These are phyloP conservation scores for Calocybe gangraenosa DNA, from an alignment of 768 basidiomycete genomes.

Conservation along the genomic window DNA sequence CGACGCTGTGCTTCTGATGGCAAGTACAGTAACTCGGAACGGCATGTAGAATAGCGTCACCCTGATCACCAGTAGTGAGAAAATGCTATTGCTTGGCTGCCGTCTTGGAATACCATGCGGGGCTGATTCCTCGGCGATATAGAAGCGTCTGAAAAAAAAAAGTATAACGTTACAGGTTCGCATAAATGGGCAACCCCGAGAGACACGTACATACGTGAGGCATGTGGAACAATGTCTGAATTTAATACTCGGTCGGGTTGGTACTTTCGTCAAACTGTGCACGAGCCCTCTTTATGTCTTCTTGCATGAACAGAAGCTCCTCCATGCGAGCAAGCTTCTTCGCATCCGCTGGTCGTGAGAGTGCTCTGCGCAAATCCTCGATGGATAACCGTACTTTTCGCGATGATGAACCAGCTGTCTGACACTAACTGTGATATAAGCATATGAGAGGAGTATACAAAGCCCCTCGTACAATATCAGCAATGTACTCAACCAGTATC, in stretches of 20 bases:
- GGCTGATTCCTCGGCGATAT: constrained; percentile 7
- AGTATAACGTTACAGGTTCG: not conserved
- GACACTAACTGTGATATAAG: constrained; percentile 46
- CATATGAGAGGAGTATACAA: constrained; percentile 7
- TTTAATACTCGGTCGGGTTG: constrained; percentile 42
- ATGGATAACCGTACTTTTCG: constrained; percentile 75
- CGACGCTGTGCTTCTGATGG: constrained; percentile 2
- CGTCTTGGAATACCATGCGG: not conserved
- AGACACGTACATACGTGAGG: constrained; percentile 4
- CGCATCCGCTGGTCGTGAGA: constrained; percentile 83
- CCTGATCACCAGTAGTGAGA: not conserved
- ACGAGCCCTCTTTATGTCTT: constrained; percentile 86
- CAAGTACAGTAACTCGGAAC: not conserved
- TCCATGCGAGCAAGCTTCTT: constrained; percentile 93
- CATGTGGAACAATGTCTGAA: not conserved
- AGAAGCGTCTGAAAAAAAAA: constrained; percentile 2
- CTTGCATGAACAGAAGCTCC: constrained; percentile 89
- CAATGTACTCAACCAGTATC: constrained; percentile 86
- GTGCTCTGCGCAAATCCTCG: constrained; percentile 77
- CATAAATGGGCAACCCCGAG: not conserved
- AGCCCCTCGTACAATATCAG: constrained; percentile 69
- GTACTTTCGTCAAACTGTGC: constrained; percentile 61
- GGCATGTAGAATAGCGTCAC: constrained; percentile 1
- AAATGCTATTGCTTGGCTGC: not conserved
- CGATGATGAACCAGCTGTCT: constrained; percentile 64